Evolutionary conservation across 768 basidiomycete genomes (phyloP).

Genomic region (Hygrocybe coccinea): DNA sequence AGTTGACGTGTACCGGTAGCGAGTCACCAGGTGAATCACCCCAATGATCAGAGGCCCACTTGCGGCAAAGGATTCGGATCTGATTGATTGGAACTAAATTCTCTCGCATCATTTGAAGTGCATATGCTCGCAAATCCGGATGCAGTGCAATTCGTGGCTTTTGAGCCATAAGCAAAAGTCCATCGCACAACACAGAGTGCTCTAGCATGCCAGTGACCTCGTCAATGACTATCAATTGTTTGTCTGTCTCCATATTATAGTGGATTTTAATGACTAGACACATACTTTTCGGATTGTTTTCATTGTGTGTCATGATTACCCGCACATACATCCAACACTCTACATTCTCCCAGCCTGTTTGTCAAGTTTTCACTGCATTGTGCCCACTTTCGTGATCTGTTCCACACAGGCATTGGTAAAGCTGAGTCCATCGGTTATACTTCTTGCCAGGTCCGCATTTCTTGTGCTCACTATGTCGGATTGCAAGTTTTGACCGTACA

Average conservation of each 20-base stretch:
- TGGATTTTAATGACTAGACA: background rate
- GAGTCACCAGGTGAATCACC: slow-evolving; percentile 15
- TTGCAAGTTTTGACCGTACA: background rate
- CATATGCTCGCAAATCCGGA: slow-evolving; percentile 16
- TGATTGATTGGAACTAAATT: slow-evolving; percentile 17
- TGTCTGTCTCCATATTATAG: background rate
- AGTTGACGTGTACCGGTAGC: slow-evolving; percentile 12
- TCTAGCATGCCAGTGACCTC: slow-evolving; percentile 18
- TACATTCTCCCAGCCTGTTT: background rate
- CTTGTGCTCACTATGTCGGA: background rate
- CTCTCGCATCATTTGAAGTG: slow-evolving; percentile 15
- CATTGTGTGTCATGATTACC: background rate
- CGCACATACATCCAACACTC: background rate
- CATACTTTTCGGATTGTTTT: background rate
- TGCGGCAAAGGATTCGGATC: slow-evolving; percentile 16
- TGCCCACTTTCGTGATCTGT: background rate
- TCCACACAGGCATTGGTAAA: background rate
- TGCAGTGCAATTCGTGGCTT: slow-evolving; percentile 16
- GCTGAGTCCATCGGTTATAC: background rate
- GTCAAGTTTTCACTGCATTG: background rate
- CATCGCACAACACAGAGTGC: slow-evolving; percentile 16
- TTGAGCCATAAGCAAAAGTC: slow-evolving; percentile 12
- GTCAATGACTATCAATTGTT: background rate
- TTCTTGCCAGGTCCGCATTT: background rate
- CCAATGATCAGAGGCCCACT: slow-evolving; percentile 17